Evolutionary conservation across 768 basidiomycete genomes (phyloP).

Genomic region (Lactarius vividus): DNA sequence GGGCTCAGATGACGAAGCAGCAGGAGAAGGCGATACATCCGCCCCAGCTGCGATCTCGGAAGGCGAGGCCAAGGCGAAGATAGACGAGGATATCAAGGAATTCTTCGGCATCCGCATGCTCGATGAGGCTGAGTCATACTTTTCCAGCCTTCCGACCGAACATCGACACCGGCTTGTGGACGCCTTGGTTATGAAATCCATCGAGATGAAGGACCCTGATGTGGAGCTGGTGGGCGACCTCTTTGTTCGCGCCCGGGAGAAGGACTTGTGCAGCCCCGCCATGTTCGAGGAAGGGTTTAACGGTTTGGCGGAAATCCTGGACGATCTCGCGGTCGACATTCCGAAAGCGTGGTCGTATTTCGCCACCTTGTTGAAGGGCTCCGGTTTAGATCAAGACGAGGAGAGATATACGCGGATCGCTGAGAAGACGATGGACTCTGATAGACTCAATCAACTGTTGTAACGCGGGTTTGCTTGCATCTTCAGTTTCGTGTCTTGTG

Average conservation of each 20-base stretch:
- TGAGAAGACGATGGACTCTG: conserved; percentile 57
- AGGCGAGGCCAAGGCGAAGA: conserved; percentile 67
- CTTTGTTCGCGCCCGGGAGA: conserved; percentile 60
- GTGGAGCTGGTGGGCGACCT: conserved; percentile 75
- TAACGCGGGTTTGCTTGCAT: conserved; percentile 16
- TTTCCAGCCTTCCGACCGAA: conserved; percentile 64
- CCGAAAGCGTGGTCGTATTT: conserved; percentile 81
- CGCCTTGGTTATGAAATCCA: conserved; percentile 66
- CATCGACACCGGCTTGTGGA: conserved; percentile 68
- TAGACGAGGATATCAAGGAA: conserved; percentile 81
- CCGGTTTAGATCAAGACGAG: conserved; percentile 56
- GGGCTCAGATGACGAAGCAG: conserved; percentile 48
- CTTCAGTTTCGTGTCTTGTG: conserved; percentile 12
- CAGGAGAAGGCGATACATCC: conserved; percentile 32
- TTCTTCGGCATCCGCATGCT: conserved; percentile 82
- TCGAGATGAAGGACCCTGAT: conserved; percentile 81
- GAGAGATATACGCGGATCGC: conserved; percentile 55
- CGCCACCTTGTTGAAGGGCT: conserved; percentile 70
- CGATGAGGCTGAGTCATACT: conserved; percentile 86
- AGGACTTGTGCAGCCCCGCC: conserved; percentile 54
- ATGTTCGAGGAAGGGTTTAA: conserved; percentile 74
- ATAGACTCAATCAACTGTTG: conserved; percentile 47
- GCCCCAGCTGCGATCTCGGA: conserved; percentile 52
- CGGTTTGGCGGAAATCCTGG: conserved; percentile 69
- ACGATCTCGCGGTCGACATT: conserved; percentile 87